A percentile compares a stretch with the other conserved stretches of the same genome.
phyloP scores from a whole-genome alignment of 2,329 filamentous ascomycete species.

The Pseudogymnoascus sp. region DNA sequence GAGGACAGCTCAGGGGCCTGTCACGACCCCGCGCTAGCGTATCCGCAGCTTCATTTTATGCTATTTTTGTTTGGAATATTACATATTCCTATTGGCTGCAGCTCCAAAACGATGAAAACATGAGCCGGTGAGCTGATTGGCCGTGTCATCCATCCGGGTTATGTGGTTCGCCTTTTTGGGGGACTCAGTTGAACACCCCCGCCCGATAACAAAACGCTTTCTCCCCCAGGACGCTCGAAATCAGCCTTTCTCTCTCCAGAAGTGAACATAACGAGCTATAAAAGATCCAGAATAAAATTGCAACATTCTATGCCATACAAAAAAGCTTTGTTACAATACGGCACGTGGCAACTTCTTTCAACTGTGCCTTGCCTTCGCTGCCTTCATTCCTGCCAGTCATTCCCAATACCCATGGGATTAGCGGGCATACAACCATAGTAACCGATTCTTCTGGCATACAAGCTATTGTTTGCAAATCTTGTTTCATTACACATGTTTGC shows the following conservation, averaged over 20 bases:
- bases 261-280: background rate
- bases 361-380: background rate
- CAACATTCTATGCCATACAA: too few relatives aligned
- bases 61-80: background rate
- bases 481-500: background rate
- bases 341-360: background rate
- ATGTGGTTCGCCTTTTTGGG: background rate
- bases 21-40: background rate
- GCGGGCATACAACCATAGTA: background rate
- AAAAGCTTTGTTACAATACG: background rate
- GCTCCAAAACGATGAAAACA: background rate
- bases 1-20: background rate
- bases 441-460: background rate
- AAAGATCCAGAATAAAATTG: background rate
- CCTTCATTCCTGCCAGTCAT: background rate
- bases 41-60: background rate
- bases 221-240: background rate
- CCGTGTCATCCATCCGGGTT: background rate
- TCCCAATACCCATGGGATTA: background rate
- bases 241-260: too few relatives aligned
- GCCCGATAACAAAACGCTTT: background rate
- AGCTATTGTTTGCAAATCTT: background rate
- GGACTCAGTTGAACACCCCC: background rate
- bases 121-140: background rate
- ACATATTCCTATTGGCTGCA: background rate